Base-by-base conservation (phyloP, 2,329 filamentous ascomycete genomes). In the Hymenoscyphus infarciens region DNA sequence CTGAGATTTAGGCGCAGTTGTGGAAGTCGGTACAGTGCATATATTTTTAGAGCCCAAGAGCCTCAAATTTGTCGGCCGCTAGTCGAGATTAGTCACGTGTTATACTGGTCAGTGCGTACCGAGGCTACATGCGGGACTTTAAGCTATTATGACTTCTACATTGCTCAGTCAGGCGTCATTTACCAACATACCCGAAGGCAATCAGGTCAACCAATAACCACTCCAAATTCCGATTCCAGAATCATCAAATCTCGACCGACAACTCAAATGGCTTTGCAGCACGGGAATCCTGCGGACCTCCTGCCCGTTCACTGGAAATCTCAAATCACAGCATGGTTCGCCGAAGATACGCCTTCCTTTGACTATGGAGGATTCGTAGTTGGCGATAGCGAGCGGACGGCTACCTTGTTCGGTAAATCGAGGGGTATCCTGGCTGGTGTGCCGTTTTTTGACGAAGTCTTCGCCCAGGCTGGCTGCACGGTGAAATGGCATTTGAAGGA, bases 281-380 rank as follows among this genome's bases (percentile, higher is more conserved):
- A 87, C 69, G 86, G 86, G 67, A 81, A 83, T 62, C 80, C 86
- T 38, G 81, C 84, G 19, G 86, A 96, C 75, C 85, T 98, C 67
- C 87, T 98, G 53, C 93, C 94, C 0, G 84, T 87, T 25, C 90
- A 87, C 67, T 97, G 92, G 86, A 96, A 94, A 75, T 83, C 87
- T 57, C 84, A 88, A 68, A 86, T 97, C 66, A 84, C 88, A 27
- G 79, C 84, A 72, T 99, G 95, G 95, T 88, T 97, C 15, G 90
- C 92, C 72, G 95, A 99, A 78, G 95, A 99, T 79, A 96, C 92
- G 2, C 95, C 95, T 4, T 95, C 91, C 60, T 94, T 97, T 78
- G 95, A 99, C 81, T 97, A 97, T 75, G 95, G 91, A 72, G 95
- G 95, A 64, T 99, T 96, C 76, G 95, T 99, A 6, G 95, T 99